phyloP scores from a whole-genome alignment of 2,329 filamentous ascomycete species.

The Epichloe festucae region DNA sequence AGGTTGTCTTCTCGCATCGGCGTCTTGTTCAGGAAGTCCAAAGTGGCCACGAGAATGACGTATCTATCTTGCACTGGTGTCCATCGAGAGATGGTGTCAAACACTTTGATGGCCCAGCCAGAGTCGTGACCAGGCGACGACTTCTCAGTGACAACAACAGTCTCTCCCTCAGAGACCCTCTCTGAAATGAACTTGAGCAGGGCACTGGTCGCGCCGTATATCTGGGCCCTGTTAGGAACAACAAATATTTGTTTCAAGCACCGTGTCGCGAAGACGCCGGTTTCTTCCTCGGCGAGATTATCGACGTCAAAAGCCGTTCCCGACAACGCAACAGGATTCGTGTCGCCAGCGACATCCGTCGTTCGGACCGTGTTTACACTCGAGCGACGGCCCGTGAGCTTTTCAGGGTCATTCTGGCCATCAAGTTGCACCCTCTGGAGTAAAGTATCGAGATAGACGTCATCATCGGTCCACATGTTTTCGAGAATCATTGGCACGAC shows the following conservation, averaged over 20 bases:
- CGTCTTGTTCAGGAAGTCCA: conserved; percentile 61
- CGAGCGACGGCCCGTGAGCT: conserved; percentile 51
- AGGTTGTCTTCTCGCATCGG: conserved; percentile 59
- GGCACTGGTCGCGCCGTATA: conserved; percentile 61
- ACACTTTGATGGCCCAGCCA: conserved; percentile 73
- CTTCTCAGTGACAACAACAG: conserved; percentile 36
- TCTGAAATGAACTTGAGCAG: conserved; percentile 64
- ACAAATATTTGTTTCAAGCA: conserved; percentile 80
- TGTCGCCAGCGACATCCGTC: conserved; percentile 45
- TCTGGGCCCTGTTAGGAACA: conserved; percentile 68
- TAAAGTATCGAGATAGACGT: conserved; percentile 55
- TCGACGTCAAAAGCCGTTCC: conserved; percentile 80
- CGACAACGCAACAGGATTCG: conserved; percentile 59
- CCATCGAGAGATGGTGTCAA: conserved; percentile 71
- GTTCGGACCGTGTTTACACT: conserved; percentile 68
- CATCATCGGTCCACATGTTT: conserved; percentile 67
- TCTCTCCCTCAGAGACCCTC: conserved; percentile 37
- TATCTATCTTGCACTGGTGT: conserved; percentile 91
- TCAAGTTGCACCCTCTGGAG: conserved; percentile 53
- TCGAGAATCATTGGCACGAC: conserved; percentile 77
- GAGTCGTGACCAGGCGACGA: conserved; percentile 30
- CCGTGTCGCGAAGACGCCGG: conserved; percentile 69
- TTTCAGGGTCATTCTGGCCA: conserved; percentile 56
- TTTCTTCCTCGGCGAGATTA: conserved; percentile 78
- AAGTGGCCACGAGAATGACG: conserved; percentile 68